phyloP scores from a whole-genome alignment of 192 early-diverging fungal species.

The Umbelopsis isabellina region DNA sequence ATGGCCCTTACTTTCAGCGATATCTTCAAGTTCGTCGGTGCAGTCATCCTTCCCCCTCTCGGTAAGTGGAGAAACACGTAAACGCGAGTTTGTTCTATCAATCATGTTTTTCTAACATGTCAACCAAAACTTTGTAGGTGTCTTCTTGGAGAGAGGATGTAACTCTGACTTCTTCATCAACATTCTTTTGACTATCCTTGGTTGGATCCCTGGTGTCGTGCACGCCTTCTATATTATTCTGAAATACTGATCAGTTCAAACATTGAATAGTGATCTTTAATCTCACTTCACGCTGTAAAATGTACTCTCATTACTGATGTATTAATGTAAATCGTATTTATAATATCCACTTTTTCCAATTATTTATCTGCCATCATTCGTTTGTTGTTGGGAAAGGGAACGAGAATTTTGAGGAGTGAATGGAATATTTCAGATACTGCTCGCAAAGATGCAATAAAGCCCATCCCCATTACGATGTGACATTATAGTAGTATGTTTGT shows the following conservation, averaged over 20 bases:
- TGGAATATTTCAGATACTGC: too few species aligned
- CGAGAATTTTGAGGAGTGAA: too few species aligned
- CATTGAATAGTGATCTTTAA: too few species aligned
- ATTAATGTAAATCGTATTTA: conserved; percentile 10
- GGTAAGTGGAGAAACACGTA: conserved; percentile 47
- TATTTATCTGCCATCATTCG: too few species aligned
- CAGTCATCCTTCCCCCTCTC: conserved; percentile 53
- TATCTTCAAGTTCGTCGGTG: conserved; percentile 53
- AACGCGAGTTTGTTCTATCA: conserved; percentile 55
- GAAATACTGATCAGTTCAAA: background rate
- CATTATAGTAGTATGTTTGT: too few species aligned
- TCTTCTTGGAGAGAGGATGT: conserved; percentile 55
- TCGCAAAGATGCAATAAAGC: too few species aligned
- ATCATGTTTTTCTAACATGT: conserved; percentile 49
- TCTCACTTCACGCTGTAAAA: too few species aligned
- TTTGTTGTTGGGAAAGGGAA: too few species aligned
- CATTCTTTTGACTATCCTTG: conserved; percentile 68
- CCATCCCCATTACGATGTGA: too few species aligned
- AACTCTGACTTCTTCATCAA: conserved; percentile 65
- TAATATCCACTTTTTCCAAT: background rate
- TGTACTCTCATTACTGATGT: too few species aligned
- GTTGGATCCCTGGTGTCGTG: conserved; percentile 61
- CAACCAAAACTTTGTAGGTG: conserved; percentile 20
- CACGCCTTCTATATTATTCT: conserved; percentile 19
- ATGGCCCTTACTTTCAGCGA: conserved; percentile 54